A percentile compares a stretch with the other conserved stretches of the same genome.
phyloP scores from a whole-genome alignment of 306 rosid species.

The Adenanthera pavonina region DNA sequence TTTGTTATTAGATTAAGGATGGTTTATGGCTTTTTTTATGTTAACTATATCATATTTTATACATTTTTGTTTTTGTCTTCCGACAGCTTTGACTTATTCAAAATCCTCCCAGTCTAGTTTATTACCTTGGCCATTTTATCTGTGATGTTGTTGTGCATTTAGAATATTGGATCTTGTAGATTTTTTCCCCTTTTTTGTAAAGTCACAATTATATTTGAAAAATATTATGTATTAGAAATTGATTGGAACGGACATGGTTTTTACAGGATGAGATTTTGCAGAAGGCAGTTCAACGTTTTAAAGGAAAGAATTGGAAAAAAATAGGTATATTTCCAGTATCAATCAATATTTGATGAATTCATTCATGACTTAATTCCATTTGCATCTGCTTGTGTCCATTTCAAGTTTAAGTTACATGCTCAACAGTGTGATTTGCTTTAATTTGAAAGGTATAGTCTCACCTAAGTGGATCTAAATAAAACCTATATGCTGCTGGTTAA shows the following conservation, averaged over 20 bases:
- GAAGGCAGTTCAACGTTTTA: slow-evolving; percentile 85
- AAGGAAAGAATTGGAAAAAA: slow-evolving; percentile 99
- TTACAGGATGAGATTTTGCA: slow-evolving; percentile 79
- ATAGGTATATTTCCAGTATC: slow-evolving; percentile 62
- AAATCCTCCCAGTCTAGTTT: background rate
- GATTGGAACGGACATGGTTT: slow-evolving; percentile 38
- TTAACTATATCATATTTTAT: background rate
- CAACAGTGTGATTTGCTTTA: slow-evolving; percentile 17
- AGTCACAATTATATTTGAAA: slow-evolving; percentile 8
- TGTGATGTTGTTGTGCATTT: slow-evolving; percentile 18
- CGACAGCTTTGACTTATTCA: background rate
- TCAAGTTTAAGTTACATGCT: slow-evolving; percentile 1
- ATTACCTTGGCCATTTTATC: background rate
- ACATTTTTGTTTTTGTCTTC: background rate
- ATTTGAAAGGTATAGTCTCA: background rate
- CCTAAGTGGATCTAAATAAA: slow-evolving; percentile 18
- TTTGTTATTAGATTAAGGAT: background rate
- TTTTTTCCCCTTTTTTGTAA: background rate
- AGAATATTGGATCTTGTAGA: background rate
- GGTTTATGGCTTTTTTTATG: background rate
- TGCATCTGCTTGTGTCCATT: background rate
- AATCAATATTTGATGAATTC: background rate
- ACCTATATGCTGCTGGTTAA: background rate
- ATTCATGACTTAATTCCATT: slow-evolving; percentile 9
- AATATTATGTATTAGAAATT: slow-evolving; percentile 5